These are phyloP conservation scores for Candida nanaspora DNA, from an alignment of 805 yeast genomes.

Conservation along the genomic window DNA sequence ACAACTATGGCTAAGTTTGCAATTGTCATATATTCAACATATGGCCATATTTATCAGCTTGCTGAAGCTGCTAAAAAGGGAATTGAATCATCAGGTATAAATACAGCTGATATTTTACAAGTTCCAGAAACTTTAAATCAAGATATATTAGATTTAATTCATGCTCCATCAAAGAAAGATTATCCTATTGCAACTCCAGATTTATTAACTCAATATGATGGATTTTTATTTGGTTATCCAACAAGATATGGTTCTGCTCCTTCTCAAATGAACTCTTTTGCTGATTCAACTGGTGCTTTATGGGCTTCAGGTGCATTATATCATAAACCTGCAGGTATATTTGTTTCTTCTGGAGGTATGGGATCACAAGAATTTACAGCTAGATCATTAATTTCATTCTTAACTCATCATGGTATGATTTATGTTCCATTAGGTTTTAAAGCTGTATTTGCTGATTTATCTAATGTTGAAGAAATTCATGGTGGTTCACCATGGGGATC, in stretches of 20 bases:
- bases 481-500: slow-evolving; percentile 89
- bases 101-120: slow-evolving; percentile 61
- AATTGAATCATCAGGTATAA: slow-evolving; percentile 62
- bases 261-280: slow-evolving; percentile 69
- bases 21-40: slow-evolving; percentile 63
- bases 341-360: slow-evolving; percentile 71
- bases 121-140: slow-evolving; percentile 68
- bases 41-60: slow-evolving; percentile 65
- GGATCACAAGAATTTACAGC: slow-evolving; percentile 80
- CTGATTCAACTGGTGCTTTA: slow-evolving; percentile 71
- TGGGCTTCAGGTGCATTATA: slow-evolving; percentile 71
- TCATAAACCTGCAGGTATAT: slow-evolving; percentile 71
- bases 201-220: slow-evolving; percentile 61
- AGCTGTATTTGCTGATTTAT: slow-evolving; percentile 43
- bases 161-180: slow-evolving; percentile 59
- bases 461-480: slow-evolving; percentile 56
- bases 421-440: slow-evolving; percentile 76
- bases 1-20: slow-evolving; percentile 19
- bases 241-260: slow-evolving; percentile 81
- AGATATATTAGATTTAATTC: slow-evolving; percentile 47
- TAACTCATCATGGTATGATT: slow-evolving; percentile 76
- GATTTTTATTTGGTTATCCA: slow-evolving; percentile 78
- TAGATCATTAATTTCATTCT: slow-evolving; percentile 53
- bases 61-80: slow-evolving; percentile 68
- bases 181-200: slow-evolving; percentile 58